Conservation (phyloP, 1,139 yeast genomes). For the Hansenula lynferdii region DNA sequence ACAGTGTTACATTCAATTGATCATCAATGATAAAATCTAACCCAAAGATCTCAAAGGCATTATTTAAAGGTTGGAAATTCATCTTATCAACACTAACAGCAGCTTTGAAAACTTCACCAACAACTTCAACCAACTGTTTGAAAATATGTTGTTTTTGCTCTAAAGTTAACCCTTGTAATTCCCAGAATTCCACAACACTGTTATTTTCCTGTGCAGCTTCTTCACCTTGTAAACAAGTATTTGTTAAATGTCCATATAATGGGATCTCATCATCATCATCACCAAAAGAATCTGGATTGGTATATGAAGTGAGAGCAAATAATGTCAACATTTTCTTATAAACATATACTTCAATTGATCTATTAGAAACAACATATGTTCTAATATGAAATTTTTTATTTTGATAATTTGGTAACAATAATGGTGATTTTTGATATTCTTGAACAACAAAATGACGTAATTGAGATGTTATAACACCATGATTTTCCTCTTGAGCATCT, state of each 20-base stretch:
- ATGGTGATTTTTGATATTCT: conserved; percentile 64
- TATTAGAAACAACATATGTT: conserved; percentile 74
- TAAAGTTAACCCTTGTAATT: conserved; percentile 41
- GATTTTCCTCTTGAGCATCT: conserved; percentile 36
- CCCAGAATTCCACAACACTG: conserved; percentile 66
- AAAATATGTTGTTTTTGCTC: conserved; percentile 39
- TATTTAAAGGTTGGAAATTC: conserved; percentile 81
- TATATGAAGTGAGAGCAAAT: conserved; percentile 61
- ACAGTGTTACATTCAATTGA: conserved; percentile 47
- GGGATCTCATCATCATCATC: conserved; percentile 28
- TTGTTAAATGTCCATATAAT: conserved; percentile 69
- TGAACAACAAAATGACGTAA: conserved; percentile 89
- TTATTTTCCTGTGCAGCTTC: conserved; percentile 34
- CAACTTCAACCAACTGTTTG: conserved; percentile 52
- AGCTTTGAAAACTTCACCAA: conserved; percentile 75
- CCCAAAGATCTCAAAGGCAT: conserved; percentile 86
- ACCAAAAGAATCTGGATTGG: conserved; percentile 31
- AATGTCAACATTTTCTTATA: conserved; percentile 74
- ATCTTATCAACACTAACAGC: conserved; percentile 76
- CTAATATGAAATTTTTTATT: conserved; percentile 84
- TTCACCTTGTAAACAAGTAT: conserved; percentile 80
- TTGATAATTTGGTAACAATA: conserved; percentile 56
- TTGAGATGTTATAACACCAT: conserved; percentile 77
- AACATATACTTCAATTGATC: conserved; percentile 73
- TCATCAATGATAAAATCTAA: conserved; percentile 75